Evolutionary conservation across 352 stramenopile genomes (phyloP).

Genomic region (Saprolegnia parasitica): DNA sequence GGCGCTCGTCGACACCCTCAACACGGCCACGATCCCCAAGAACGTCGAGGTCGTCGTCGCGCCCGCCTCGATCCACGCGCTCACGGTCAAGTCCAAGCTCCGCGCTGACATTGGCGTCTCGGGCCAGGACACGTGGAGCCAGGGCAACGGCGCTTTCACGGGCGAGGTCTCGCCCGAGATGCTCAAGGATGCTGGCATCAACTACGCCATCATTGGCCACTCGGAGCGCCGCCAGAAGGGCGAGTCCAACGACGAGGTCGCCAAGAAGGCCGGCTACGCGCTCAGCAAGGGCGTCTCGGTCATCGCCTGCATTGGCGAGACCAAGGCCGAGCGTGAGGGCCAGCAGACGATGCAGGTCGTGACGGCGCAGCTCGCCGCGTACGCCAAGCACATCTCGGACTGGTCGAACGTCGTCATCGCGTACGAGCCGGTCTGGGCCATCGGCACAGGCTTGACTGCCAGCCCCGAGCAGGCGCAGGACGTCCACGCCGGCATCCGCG

Average conservation of each 20-base stretch:
- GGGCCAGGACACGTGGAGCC: slow-evolving; percentile 94
- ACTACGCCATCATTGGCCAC: slow-evolving; percentile 96
- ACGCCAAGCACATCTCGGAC: slow-evolving; percentile 84
- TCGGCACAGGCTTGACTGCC: slow-evolving; percentile 96
- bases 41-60: slow-evolving; percentile 96
- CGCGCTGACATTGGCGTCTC: slow-evolving; percentile 68
- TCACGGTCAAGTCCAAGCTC: slow-evolving; percentile 54
- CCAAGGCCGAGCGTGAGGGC: slow-evolving; percentile 90
- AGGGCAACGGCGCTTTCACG: slow-evolving; percentile 95
- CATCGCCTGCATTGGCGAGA: slow-evolving; percentile 97
- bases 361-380: slow-evolving; percentile 90
- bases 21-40: slow-evolving; percentile 72
- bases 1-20: slow-evolving; percentile 73
- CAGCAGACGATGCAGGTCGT: slow-evolving; percentile 93
- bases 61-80: slow-evolving; percentile 89
- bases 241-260: slow-evolving; percentile 90
- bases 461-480: slow-evolving; percentile 98
- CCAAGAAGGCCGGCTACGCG: slow-evolving; percentile 92
- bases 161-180: slow-evolving; percentile 98
- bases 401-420: slow-evolving; percentile 95
- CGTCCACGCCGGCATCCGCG: slow-evolving; percentile 93
- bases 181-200: slow-evolving; percentile 92
- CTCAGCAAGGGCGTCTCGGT: slow-evolving; percentile 91
- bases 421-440: slow-evolving; percentile 98
- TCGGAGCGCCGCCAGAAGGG: slow-evolving; percentile 92